phyloP scores from a whole-genome alignment of 208 protist genomes.

The Leishmania arabica region DNA sequence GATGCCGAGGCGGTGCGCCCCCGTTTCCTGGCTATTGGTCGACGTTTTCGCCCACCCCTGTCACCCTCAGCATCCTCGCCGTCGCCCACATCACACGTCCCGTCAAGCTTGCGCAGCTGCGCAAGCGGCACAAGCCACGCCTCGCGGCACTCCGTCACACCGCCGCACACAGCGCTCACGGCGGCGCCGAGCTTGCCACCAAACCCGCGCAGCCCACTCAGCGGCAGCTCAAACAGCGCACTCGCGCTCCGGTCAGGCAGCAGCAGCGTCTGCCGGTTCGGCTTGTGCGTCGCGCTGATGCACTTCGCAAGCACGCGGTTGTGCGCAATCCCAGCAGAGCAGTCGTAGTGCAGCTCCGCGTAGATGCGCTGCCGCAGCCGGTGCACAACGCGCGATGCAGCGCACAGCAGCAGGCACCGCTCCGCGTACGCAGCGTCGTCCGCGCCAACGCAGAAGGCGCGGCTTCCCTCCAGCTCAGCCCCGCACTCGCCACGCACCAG shows the following conservation, averaged over 20 bases:
- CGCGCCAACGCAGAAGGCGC: constrained; percentile 28
- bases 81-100: not conserved
- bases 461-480: constrained; percentile 31
- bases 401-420: constrained; percentile 62
- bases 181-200: constrained; percentile 87
- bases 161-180: constrained; percentile 50
- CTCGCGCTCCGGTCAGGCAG: constrained; percentile 54
- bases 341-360: constrained; percentile 76
- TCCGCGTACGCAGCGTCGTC: constrained; percentile 32
- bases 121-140: constrained; percentile 52
- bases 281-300: constrained; percentile 82
- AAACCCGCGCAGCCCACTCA: constrained; percentile 29
- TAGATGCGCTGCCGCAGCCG: constrained; percentile 38
- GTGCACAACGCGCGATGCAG: constrained; percentile 37
- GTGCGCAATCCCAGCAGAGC: constrained; percentile 84
- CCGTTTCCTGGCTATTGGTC: constrained; percentile 40
- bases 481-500: constrained; percentile 34
- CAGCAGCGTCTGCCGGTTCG: constrained; percentile 83
- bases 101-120: constrained; percentile 18
- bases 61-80: constrained; percentile 19
- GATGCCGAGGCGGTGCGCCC: not conserved
- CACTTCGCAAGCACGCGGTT: constrained; percentile 85
- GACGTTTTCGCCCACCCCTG: constrained; percentile 61
- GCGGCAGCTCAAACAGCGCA: constrained; percentile 47
- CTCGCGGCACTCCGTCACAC: constrained; percentile 41